phyloP scores from a whole-genome alignment of 257 asterid genomes.

The Ilex asprella region DNA sequence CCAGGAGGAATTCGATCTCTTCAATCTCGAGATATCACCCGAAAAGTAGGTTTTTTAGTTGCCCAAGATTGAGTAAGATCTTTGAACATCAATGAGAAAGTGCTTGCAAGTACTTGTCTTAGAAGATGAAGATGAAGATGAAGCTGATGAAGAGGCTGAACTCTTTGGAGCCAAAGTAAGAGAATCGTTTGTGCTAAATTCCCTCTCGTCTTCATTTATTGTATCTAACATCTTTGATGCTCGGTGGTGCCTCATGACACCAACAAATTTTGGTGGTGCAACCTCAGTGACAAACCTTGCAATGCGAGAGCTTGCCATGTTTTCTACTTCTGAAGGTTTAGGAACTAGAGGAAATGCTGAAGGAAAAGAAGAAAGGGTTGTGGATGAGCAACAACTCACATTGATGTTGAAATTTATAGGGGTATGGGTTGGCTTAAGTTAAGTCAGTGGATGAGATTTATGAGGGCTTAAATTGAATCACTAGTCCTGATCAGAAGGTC shows the following conservation, averaged over 20 bases:
- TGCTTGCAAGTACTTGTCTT: conserved; percentile 5
- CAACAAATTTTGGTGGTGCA: conserved; percentile 56
- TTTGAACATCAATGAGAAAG: conserved; percentile 4
- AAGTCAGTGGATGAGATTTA: too few species aligned
- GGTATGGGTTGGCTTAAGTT: too few species aligned
- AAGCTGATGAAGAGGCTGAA: neutral
- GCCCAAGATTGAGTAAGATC: too few species aligned
- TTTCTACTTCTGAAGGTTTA: neutral
- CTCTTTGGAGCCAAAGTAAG: conserved; percentile 6
- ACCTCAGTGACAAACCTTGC: conserved; percentile 46
- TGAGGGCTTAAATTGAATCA: too few species aligned
- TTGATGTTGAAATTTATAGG: too few species aligned
- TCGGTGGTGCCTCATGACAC: conserved; percentile 42
- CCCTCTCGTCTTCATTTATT: conserved; percentile 66
- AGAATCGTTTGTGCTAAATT: conserved; percentile 9
- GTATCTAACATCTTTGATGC: conserved; percentile 60
- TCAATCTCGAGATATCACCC: too few species aligned
- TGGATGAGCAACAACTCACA: neutral
- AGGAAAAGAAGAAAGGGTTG: neutral
- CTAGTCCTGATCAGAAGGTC: too few species aligned
- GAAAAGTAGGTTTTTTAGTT: too few species aligned
- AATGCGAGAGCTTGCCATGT: conserved; percentile 48
- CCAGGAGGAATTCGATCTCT: too few species aligned
- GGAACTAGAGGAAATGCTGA: too few species aligned
- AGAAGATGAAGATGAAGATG: conserved; percentile 2